These are phyloP conservation scores for Penicillium sp. DNA, from an alignment of 2,329 filamentous ascomycete genomes.

Conservation along the genomic window DNA sequence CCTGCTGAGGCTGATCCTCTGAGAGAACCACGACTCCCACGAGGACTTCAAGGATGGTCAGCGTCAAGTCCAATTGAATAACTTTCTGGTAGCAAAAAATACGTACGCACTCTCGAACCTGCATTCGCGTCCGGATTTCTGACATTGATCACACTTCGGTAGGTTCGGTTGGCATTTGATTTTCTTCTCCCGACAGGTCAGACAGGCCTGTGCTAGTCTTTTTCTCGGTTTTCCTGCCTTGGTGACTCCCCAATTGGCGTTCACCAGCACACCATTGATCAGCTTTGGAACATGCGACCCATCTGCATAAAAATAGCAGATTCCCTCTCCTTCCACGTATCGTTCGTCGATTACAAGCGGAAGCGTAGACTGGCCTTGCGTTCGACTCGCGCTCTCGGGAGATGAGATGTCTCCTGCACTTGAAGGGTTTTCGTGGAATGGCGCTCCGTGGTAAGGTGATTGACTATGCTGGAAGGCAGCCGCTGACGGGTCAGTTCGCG, in stretches of 20 bases:
- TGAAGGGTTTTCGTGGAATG: constrained; percentile 15
- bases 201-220: constrained; percentile 84
- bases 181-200: constrained; percentile 94
- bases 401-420: constrained; percentile 14
- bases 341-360: constrained; percentile 44
- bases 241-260: constrained; percentile 89
- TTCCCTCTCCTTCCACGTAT: constrained; percentile 69
- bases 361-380: constrained; percentile 20
- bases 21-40: constrained; percentile 32
- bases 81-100: not conserved
- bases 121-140: constrained; percentile 85
- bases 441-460: constrained; percentile 15
- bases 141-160: constrained; percentile 85
- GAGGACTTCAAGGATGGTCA: constrained; percentile 28
- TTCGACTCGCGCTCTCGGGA: constrained; percentile 13
- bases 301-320: constrained; percentile 86
- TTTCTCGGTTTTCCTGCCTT: constrained; percentile 94
- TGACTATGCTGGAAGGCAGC: constrained; percentile 20
- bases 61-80: not conserved
- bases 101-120: constrained; percentile 84
- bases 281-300: constrained; percentile 78
- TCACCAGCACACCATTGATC: constrained; percentile 83
- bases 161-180: constrained; percentile 93
- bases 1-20: constrained; percentile 24
- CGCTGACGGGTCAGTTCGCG: constrained; percentile 20